These are phyloP conservation scores for Acrodontium crateriforme DNA, from an alignment of 2,329 filamentous ascomycete genomes.

Conservation along the genomic window DNA sequence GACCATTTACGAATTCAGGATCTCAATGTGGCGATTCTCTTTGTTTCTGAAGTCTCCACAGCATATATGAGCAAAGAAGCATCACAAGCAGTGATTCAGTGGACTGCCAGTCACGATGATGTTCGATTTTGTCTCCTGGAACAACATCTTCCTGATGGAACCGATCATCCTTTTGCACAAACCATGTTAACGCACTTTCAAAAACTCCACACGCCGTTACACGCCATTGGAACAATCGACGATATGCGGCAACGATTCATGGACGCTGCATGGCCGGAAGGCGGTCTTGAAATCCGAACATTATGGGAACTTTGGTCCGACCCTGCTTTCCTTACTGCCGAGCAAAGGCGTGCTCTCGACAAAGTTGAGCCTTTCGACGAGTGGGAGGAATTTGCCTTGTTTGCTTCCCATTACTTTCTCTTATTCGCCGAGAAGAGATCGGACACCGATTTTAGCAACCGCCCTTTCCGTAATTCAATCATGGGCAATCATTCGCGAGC, in stretches of 20 bases:
- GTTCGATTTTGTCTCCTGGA: slow-evolving; percentile 78
- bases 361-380: slow-evolving; percentile 76
- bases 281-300: slow-evolving; percentile 44
- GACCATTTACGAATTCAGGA: slow-evolving; percentile 43
- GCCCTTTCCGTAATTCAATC: slow-evolving; percentile 11
- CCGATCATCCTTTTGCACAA: slow-evolving; percentile 66
- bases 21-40: slow-evolving; percentile 49
- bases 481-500: slow-evolving; percentile 7
- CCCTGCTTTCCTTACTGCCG: slow-evolving; percentile 46
- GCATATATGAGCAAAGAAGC: slow-evolving; percentile 72
- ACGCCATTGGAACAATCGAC: slow-evolving; percentile 50
- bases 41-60: slow-evolving; percentile 78
- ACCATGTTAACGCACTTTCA: slow-evolving; percentile 78
- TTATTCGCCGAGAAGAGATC: slow-evolving; percentile 45
- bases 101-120: slow-evolving; percentile 58
- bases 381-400: slow-evolving; percentile 87
- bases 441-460: slow-evolving; percentile 13
- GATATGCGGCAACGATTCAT: slow-evolving; percentile 57
- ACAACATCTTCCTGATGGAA: slow-evolving; percentile 68
- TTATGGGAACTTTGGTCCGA: slow-evolving; percentile 77
- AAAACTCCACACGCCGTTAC: slow-evolving; percentile 66
- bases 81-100: slow-evolving; percentile 61
- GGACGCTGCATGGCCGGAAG: slow-evolving; percentile 50
- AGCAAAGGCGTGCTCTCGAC: slow-evolving; percentile 51
- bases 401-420: slow-evolving; percentile 72